Conservation (phyloP, 2,329 filamentous ascomycete genomes). For the Sarocladium kiliense region DNA sequence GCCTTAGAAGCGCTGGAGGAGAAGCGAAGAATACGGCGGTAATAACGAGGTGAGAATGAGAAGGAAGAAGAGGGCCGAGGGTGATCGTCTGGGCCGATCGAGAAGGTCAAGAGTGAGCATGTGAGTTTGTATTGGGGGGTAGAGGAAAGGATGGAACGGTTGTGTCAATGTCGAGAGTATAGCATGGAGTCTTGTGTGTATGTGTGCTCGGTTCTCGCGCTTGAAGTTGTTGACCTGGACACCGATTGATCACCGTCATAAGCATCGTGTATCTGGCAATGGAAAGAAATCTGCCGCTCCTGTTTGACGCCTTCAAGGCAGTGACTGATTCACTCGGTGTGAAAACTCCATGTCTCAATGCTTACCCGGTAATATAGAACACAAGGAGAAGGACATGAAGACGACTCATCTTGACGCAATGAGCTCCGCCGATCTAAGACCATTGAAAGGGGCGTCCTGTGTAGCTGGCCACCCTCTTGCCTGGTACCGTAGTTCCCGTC, state of each 20-base stretch:
- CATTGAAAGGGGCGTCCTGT: too few species aligned
- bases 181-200: neutral
- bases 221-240: neutral
- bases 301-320: too few species aligned
- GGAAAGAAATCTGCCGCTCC: too few species aligned
- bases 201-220: neutral
- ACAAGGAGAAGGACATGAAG: neutral
- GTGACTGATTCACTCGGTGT: too few species aligned
- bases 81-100: neutral
- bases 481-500: neutral
- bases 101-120: neutral
- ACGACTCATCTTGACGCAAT: neutral
- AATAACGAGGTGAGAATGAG: neutral
- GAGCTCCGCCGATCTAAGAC: too few species aligned
- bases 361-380: neutral
- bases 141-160: too few species aligned
- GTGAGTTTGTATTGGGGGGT: neutral
- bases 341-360: too few species aligned
- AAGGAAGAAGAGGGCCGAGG: neutral
- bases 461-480: too few species aligned
- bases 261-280: constrained; percentile 2
- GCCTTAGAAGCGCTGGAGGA: constrained; percentile 39
- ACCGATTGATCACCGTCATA: neutral
- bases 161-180: neutral
- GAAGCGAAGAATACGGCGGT: constrained; percentile 12